Evolutionary conservation across 768 basidiomycete genomes (phyloP), one percentile per base, ranked within the genome.

Genomic region (Pulveroboletus frians): DNA sequence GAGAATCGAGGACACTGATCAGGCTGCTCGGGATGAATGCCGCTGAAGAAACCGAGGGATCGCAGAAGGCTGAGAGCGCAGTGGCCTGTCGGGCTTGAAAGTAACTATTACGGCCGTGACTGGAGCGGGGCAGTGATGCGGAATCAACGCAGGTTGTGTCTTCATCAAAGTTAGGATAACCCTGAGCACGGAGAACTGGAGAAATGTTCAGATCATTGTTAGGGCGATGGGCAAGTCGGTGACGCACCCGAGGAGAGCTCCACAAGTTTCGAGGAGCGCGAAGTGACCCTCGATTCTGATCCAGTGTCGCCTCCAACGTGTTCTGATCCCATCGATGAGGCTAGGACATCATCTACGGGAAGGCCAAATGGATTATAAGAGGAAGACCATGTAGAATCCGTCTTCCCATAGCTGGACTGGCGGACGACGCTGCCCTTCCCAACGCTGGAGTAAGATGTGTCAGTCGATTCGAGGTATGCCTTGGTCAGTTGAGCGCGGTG

Each of bases 21-120:
- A 83, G 68, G 58, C 76, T 74, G 40, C 75, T 73, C 30, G 83
- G 78, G 49, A 85, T 78, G 48, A 80, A 67, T 9, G 76, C 74
- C 42, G 76, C 68, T 21, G 77, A 75, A n/a, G 62, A 62, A 2
- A 63, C 55, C 23, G 53, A 62, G 20, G 52, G 53, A 50, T 81
- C 81, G 40, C 63, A 64, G 54, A 86, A 85, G 7, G 82, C 79
- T 30, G 77, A 75, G 62, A 84, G 83, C 3, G 67, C 68, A 21
- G 61, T 62, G 23, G 36, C 30, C 30, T 55, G 60, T 42, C 48
- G 45, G 15, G 56, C 34, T 46, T 55, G 61, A 36, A 54, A 54
- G 29, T 55, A 52, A 11, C 51, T 43, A 34, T 47, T 43, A 23
- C 56, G 54, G 6, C 31, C 35, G n/a, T 58, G 54, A 45, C 50